These are phyloP conservation scores for Cytospora paraplurivora DNA, from an alignment of 2,329 filamentous ascomycete genomes.

Conservation along the genomic window DNA sequence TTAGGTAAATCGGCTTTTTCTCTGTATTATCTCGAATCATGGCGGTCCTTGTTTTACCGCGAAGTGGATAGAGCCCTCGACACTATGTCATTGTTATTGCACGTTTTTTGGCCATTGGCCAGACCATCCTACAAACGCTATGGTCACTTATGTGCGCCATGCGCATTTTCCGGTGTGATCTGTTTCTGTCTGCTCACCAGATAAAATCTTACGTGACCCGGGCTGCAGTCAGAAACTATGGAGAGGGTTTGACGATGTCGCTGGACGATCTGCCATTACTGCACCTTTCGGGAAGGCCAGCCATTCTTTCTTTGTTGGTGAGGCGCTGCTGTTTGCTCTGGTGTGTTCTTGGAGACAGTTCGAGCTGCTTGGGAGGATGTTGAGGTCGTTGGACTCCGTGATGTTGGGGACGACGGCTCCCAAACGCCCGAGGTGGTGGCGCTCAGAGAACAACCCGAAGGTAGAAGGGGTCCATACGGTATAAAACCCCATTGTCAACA, in stretches of 20 bases:
- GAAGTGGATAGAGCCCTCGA: conserved; percentile 19
- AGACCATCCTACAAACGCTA: not conserved
- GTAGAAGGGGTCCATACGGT: not conserved
- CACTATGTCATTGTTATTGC: conserved; percentile 13
- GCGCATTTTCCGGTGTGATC: not conserved
- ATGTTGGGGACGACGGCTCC: not conserved
- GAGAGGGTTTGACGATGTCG: conserved; percentile 6
- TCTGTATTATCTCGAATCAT: conserved; percentile 23
- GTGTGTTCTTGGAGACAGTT: not conserved
- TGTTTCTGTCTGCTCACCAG: too few relatives aligned
- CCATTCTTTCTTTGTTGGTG: not conserved
- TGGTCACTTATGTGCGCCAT: not conserved
- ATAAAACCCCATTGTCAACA: not conserved
- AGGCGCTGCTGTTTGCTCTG: not conserved
- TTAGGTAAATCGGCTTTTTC: conserved; percentile 16
- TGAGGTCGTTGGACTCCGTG: not conserved
- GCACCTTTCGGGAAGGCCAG: not conserved
- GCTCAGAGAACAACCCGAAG: not conserved
- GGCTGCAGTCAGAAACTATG: too few relatives aligned
- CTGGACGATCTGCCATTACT: not conserved
- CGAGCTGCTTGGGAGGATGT: not conserved
- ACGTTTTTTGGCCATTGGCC: not conserved
- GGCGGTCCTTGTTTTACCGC: conserved; percentile 7
- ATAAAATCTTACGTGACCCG: too few relatives aligned
- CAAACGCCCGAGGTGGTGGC: not conserved